Evolutionary conservation across 371 early-diverging fungal genomes (phyloP), one percentile per base, ranked within the genome.

Genomic region (Mortierella sp.): DNA sequence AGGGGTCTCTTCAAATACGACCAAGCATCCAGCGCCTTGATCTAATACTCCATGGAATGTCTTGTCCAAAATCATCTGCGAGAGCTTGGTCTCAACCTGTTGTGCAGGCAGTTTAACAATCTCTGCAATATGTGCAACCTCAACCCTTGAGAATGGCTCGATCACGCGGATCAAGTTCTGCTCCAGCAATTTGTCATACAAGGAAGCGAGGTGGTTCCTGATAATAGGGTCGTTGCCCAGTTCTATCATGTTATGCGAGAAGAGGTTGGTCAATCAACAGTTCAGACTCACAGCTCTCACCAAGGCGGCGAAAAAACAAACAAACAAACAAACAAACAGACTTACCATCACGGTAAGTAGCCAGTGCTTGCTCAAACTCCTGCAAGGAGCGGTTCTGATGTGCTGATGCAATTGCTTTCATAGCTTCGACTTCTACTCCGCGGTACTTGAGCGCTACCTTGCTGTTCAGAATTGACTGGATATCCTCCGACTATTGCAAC

Each of bases 11-110:
- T 98, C 98, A 88, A 97, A 98, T 8, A 99, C 93, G 67, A 96
- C 93, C 75, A 99, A 83, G 73, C 95, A 95, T 24, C 98, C 98
- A 24, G 95, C 96, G 24, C 98, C 98, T 87, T 99, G 99, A 81
- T 99, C 99, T 70, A 99, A 87, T 75, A 98, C 96, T 54, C 99
- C 99, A 67, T 91, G 88, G 83, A 99, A 94, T 24, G 94, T 94
- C 85, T 96, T 94, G 88, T 99, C 99, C 77, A 99, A 88, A 75
- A 99, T 99, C 99, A 99, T 98, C 85, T 98, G 97, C 63, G 97
- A 97, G 58, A 99, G 88, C 90, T 98, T 98, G 54, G 90, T 87
- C 83, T 99, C 99, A 11, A 99, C 99, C 71, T 96, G 95, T 35
- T 88, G 87, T 62, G 95, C 92, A 9, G 97, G 97, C 51, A 98